Base-by-base conservation (phyloP, 345 rosid species). In the Diplotaxis tenuifolia region DNA sequence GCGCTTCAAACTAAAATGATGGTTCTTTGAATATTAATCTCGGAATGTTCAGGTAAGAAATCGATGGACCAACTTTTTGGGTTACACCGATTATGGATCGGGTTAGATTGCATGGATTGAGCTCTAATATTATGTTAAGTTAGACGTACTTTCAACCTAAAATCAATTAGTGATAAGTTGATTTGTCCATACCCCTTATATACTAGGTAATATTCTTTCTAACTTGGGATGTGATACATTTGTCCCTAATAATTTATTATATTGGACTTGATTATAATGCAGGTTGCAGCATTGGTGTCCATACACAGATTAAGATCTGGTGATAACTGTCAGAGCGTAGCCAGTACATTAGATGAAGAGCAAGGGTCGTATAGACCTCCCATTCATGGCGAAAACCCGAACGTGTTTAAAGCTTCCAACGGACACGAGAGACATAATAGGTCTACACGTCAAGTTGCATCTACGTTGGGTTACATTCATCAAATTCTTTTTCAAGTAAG, bases 221-320 rank as follows among this genome's bases (percentile, higher is more conserved):
- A 23, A 23, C 25, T 23, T 23, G 2, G 2, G 3, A 23, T 23
- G 25, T 23, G 25, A 23, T 23, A 23, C 25, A 23, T 23, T 23
- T 23, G 1, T 23, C 25, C 25, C 25, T 23, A 23, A 23, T 23
- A 23, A 1, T 23, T 4, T 5, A 21, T 34, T 65, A 29, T 8
- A 55, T 47, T 56, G 67, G 36, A 71, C 45, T 60, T 66, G 70
- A 49, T 38, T 7, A 12, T 64, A n/a, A 55, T 84, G 82, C 69
- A 94, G 99, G 67, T 89, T 82, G 99, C 84, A 71, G 86, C 87
- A 4, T 76, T 79, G 29, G 65, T 92, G 74, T 95, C 99, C 50
- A 79, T 88, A 60, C 67, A 78, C 59, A 89, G 92, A 71, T 87
- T 86, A 49, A 80, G 40, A 62, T 75, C 64, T 25, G 75, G 52